Base-by-base conservation (phyloP, 2,329 filamentous ascomycete species). In the Mariannaea sp. region DNA sequence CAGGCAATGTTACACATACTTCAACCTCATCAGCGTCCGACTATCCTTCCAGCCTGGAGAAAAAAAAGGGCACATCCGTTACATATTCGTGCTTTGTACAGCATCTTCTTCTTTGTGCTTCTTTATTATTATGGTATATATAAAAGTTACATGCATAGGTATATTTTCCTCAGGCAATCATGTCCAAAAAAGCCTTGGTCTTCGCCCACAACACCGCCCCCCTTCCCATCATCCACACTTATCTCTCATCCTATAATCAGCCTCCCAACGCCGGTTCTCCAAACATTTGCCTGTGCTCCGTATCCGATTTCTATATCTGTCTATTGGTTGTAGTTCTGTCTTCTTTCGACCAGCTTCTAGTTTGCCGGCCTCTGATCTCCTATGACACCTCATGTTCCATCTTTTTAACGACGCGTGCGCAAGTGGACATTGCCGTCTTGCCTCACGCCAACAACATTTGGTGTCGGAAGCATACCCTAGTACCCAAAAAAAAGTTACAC, bases 401-500 rank as follows among this genome's bases (percentile, higher is more conserved):
- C 7, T 14, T 2, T 41, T 49, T 45, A 13, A 19, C 14, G 29
- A 13, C 40, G 33, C 38, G 45, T 49, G 20, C 49, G 38, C 43
- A 53, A 42, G 36, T 27, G 39, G 29, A 14, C 30, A 5, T 40
- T 33, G 39, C 33, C 13, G 29, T 43, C 52, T 19, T 45, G 41
- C 30, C 35, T 41, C 27, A 29, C 19, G 39, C 38, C 22, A 26
- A 17, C 22, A 26, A 17, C 35, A 24, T 46, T 26, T n/a, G 30
- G 36, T 24, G 42, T 7, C 27, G 30, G 35, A 22, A 59, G 55
- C 55, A 35, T 62, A 24, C 41, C 51, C 51, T 54, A 44, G 35
- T 42, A 42, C 29, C 39, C 39, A 49, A 49, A 53, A 38, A 49
- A 49, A 53, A 38, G 40, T 54, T 54, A 54, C 51, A 44, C 51